Conservation (phyloP, 352 stramenopile species). For the Phytophthora sp. region DNA sequence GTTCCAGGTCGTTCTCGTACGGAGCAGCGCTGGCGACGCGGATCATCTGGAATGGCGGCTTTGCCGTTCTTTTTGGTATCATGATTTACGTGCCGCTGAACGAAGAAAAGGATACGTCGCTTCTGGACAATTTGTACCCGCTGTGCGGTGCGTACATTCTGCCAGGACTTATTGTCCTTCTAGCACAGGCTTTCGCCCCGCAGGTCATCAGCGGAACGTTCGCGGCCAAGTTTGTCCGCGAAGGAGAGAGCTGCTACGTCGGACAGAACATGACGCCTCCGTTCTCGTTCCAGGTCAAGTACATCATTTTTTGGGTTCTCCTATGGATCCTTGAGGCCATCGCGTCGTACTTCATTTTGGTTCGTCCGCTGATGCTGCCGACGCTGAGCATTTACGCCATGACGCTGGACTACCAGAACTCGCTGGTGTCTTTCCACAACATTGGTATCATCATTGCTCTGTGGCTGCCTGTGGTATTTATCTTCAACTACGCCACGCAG, state of each 20-base stretch:
- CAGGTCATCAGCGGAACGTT: constrained; percentile 63
- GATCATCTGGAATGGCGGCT: constrained; percentile 68
- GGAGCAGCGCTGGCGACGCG: constrained; percentile 52
- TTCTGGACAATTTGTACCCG: constrained; percentile 55
- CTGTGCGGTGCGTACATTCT: constrained; percentile 51
- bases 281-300: constrained; percentile 65
- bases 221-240: constrained; percentile 72
- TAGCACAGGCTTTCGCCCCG: constrained; percentile 56
- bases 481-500: constrained; percentile 85
- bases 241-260: constrained; percentile 76
- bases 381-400: constrained; percentile 77
- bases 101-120: constrained; percentile 43
- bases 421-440: constrained; percentile 78
- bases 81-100: constrained; percentile 74
- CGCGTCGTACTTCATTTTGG: constrained; percentile 71
- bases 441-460: constrained; percentile 69
- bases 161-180: constrained; percentile 55
- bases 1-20: constrained; percentile 69
- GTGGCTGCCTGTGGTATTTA: constrained; percentile 70
- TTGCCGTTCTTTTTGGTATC: constrained; percentile 55
- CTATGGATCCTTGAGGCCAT: constrained; percentile 62
- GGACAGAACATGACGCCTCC: constrained; percentile 70
- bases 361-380: constrained; percentile 70
- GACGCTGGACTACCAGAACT: constrained; percentile 70
- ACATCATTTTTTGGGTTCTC: constrained; percentile 68